Conservation (phyloP, 768 basidiomycete species). For the Termitomyces bulborhizus region DNA sequence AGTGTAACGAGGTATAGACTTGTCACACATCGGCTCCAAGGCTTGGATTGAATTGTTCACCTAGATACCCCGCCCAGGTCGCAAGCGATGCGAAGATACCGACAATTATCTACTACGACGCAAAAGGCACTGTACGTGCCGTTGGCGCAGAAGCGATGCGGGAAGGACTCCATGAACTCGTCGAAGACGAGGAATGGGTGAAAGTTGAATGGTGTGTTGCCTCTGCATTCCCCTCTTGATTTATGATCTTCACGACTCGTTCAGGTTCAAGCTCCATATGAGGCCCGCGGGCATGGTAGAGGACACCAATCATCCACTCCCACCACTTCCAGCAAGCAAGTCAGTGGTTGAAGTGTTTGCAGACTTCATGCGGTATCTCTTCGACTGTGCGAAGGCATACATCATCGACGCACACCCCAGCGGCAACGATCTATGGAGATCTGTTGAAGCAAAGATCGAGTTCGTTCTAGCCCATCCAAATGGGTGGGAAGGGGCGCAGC, state of each 20-base stretch:
- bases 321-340: slow-evolving; percentile 37
- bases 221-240: neutral
- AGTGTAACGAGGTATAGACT: neutral
- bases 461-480: slow-evolving; percentile 59
- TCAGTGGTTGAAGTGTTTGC: slow-evolving; percentile 35
- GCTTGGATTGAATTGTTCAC: neutral
- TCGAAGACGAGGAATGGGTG: slow-evolving; percentile 40
- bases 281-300: neutral
- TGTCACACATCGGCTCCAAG: neutral
- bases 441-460: slow-evolving; percentile 35
- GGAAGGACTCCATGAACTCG: slow-evolving; percentile 23
- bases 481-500: slow-evolving; percentile 60
- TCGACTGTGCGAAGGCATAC: slow-evolving; percentile 35
- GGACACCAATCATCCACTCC: slow-evolving; percentile 10
- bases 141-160: slow-evolving; percentile 39
- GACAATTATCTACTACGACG: neutral
- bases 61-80: neutral
- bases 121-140: slow-evolving; percentile 22
- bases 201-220: slow-evolving; percentile 44
- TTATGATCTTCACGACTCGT: neutral
- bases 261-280: slow-evolving; percentile 2
- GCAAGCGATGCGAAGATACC: neutral
- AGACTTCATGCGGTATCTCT: slow-evolving; percentile 47
- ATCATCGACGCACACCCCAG: slow-evolving; percentile 29
- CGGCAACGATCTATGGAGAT: slow-evolving; percentile 34